Conservation (phyloP, 192 early-diverging fungal genomes). For the Linnemannia hyalina region DNA sequence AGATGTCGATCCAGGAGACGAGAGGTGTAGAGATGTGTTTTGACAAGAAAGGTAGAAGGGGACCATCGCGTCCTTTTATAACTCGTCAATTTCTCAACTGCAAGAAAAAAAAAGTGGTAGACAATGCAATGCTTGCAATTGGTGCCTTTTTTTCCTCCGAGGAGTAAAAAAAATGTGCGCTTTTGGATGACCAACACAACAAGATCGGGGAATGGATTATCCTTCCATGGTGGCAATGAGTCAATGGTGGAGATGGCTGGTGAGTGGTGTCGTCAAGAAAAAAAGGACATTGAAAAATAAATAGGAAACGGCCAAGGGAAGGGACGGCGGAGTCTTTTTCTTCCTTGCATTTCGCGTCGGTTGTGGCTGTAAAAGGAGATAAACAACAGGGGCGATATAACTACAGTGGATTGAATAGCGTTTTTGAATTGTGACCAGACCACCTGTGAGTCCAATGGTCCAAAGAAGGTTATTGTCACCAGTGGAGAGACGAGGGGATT, state of each 20-base stretch:
- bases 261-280: neutral
- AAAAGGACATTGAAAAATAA: neutral
- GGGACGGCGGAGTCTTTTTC: neutral
- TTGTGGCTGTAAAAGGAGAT: conserved; percentile 4
- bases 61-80: too few relatives aligned
- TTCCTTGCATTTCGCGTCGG: neutral
- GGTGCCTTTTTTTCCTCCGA: neutral
- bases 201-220: neutral
- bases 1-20: neutral
- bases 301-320: neutral
- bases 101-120: neutral
- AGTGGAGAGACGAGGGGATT: neutral
- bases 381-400: neutral
- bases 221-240: neutral
- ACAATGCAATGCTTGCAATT: neutral
- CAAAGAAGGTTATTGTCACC: conserved; percentile 7
- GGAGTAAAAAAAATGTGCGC: neutral
- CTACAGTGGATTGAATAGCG: neutral
- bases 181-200: neutral
- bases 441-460: conserved; percentile 10
- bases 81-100: too few relatives aligned
- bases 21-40: neutral
- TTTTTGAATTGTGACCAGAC: neutral
- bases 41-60: too few relatives aligned
- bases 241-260: neutral